These are phyloP conservation scores for Yarrowia sp. DNA, from an alignment of 805 yeast genomes.

Conservation along the genomic window DNA sequence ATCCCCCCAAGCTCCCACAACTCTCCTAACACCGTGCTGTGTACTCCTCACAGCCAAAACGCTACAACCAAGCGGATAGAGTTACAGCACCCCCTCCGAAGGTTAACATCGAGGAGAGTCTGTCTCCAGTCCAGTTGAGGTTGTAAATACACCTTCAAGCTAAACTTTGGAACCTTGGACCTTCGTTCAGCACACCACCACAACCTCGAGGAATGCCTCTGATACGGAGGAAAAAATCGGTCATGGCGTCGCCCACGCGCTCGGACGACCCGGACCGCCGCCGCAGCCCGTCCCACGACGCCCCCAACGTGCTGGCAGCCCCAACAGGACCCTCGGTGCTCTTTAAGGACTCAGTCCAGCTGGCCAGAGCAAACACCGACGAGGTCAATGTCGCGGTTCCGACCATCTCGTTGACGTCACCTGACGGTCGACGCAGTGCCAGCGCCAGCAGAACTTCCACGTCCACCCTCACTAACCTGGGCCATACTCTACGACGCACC, in stretches of 20 bases:
- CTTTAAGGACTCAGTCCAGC: not conserved
- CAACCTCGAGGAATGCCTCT: conserved; percentile 5
- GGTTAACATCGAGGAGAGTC: not conserved
- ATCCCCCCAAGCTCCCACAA: no score
- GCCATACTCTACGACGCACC: not conserved
- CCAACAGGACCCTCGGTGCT: not conserved
- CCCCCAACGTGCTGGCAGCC: no score
- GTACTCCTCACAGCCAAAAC: no score
- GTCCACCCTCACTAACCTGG: not conserved
- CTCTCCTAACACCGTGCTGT: no score
- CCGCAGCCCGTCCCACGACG: not conserved
- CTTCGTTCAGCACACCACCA: not conserved
- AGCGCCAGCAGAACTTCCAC: not conserved
- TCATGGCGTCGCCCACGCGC: conserved; percentile 15
- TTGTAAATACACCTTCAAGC: not conserved
- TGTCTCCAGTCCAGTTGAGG: not conserved
- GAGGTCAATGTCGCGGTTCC: conserved; percentile 7
- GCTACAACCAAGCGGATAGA: no score
- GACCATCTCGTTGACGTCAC: conserved; percentile 5
- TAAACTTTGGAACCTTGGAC: not conserved
- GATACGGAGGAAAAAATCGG: conserved; percentile 25
- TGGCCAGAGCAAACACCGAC: not conserved
- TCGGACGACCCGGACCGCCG: conserved; percentile 1
- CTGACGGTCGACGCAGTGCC: not conserved
- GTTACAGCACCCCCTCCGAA: not conserved